Percentiles rank a stretch among this genome's conserved stretches.
Conservation (phyloP, 768 basidiomycete genomes). For the Pseudohyphozyma bogoriensis region DNA sequence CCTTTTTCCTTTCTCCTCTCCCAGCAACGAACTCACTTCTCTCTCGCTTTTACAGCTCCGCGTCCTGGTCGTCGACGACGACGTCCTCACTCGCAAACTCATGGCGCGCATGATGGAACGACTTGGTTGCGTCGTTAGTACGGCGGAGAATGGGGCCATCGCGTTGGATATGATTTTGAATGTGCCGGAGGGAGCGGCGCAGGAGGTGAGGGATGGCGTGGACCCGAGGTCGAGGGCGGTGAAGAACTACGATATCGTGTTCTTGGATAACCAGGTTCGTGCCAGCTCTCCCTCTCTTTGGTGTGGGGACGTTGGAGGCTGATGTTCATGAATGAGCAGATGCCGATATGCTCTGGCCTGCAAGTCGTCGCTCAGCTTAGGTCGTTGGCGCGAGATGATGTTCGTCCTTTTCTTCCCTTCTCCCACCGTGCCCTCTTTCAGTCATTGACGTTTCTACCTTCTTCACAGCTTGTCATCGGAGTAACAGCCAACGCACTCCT, state of each 20-base stretch:
- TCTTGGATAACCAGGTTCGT: constrained; percentile 73
- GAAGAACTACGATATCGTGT: constrained; percentile 43
- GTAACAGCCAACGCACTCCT: constrained; percentile 37
- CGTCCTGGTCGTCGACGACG: constrained; percentile 43
- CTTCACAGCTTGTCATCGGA: constrained; percentile 51
- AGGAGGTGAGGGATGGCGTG: neutral
- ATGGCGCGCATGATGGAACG: constrained; percentile 71
- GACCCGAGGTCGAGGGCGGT: neutral
- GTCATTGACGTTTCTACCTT: neutral
- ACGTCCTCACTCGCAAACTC: constrained; percentile 63
- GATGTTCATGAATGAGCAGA: neutral
- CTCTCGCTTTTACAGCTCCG: constrained; percentile 4
- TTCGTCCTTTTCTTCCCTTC: neutral
- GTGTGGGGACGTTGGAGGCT: neutral
- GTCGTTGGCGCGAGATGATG: constrained; percentile 53
- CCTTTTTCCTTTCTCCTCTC: neutral
- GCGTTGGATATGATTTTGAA: constrained; percentile 62
- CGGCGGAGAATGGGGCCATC: constrained; percentile 72
- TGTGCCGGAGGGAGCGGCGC: neutral
- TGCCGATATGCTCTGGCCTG: constrained; percentile 53
- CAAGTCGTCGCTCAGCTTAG: constrained; percentile 57
- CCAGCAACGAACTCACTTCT: neutral
- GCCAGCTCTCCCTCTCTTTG: neutral
- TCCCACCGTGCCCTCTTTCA: too few species aligned
- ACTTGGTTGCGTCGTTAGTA: constrained; percentile 64